Percentiles rank a stretch among this genome's conserved stretches.
phyloP scores from a whole-genome alignment of 352 stramenopile species.

The Pythium grandisporangium region DNA sequence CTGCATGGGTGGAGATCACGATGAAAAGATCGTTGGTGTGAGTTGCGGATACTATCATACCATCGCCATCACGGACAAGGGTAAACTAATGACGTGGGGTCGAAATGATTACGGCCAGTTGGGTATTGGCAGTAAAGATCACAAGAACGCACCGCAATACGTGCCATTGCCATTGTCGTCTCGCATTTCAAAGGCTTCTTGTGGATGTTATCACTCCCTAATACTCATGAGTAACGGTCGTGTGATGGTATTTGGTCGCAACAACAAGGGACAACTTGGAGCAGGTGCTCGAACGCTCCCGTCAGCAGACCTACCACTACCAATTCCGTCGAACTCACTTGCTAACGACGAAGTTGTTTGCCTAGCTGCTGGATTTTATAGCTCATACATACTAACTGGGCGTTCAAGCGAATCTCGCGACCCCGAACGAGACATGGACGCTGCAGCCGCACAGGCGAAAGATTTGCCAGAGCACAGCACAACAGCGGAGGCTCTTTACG shows the following conservation, averaged over 20 bases:
- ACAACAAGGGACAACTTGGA: constrained; percentile 84
- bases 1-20: constrained; percentile 40
- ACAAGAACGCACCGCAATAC: constrained; percentile 74
- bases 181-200: constrained; percentile 68
- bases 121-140: constrained; percentile 82
- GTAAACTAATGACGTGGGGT: constrained; percentile 80
- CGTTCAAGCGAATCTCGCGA: constrained; percentile 33
- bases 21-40: constrained; percentile 70
- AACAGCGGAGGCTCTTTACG: constrained; percentile 70
- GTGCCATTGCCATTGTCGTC: constrained; percentile 73
- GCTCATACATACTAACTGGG: constrained; percentile 81
- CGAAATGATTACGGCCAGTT: constrained; percentile 84
- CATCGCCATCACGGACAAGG: constrained; percentile 65
- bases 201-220: constrained; percentile 79
- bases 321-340: constrained; percentile 64
- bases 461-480: constrained; percentile 56
- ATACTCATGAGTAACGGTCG: constrained; percentile 68
- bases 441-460: constrained; percentile 31
- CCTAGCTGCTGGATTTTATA: constrained; percentile 82
- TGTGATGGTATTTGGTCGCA: constrained; percentile 83
- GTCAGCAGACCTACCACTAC: constrained; percentile 72
- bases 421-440: constrained; percentile 19
- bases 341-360: constrained; percentile 75
- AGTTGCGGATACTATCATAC: constrained; percentile 86
- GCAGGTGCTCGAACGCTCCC: constrained; percentile 64